phyloP scores from a whole-genome alignment of 805 yeast species.

The Kuraishia ogatae region DNA sequence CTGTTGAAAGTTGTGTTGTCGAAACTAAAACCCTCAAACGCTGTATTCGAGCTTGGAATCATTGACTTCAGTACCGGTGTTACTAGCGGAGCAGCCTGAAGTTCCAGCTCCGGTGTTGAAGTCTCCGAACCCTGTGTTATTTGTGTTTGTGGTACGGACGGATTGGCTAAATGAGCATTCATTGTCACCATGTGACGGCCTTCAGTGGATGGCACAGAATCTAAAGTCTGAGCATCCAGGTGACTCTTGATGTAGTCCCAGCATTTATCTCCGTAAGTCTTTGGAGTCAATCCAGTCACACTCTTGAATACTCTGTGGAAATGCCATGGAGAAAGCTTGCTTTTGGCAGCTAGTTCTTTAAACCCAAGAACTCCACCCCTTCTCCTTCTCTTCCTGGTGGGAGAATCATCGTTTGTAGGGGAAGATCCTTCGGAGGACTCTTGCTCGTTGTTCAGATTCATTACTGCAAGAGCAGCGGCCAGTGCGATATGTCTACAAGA shows the following conservation, averaged over 20 bases:
- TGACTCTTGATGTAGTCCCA: slow-evolving; percentile 44
- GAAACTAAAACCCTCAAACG: neutral
- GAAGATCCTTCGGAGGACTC: neutral
- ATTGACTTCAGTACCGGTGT: neutral
- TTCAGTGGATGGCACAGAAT: slow-evolving; percentile 3
- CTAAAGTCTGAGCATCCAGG: slow-evolving; percentile 9
- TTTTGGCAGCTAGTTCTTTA: slow-evolving; percentile 79
- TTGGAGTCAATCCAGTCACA: slow-evolving; percentile 81
- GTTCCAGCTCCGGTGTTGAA: neutral
- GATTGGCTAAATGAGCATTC: slow-evolving; percentile 20
- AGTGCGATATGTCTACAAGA: slow-evolving; percentile 80
- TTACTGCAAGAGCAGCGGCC: slow-evolving; percentile 52
- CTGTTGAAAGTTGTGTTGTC: neutral
- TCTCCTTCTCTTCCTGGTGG: slow-evolving; percentile 31
- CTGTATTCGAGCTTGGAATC: neutral
- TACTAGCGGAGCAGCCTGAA: neutral
- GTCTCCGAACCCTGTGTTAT: neutral
- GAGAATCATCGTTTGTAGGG: neutral
- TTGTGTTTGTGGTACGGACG: neutral
- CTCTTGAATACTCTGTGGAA: slow-evolving; percentile 85
- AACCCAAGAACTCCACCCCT: slow-evolving; percentile 78
- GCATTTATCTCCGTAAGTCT: slow-evolving; percentile 82
- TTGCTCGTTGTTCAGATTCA: slow-evolving; percentile 6
- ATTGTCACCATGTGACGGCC: slow-evolving; percentile 17
- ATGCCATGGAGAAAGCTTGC: slow-evolving; percentile 85